Conservation (phyloP, 2,329 filamentous ascomycete genomes). For the Ophiostoma pallidulum region DNA sequence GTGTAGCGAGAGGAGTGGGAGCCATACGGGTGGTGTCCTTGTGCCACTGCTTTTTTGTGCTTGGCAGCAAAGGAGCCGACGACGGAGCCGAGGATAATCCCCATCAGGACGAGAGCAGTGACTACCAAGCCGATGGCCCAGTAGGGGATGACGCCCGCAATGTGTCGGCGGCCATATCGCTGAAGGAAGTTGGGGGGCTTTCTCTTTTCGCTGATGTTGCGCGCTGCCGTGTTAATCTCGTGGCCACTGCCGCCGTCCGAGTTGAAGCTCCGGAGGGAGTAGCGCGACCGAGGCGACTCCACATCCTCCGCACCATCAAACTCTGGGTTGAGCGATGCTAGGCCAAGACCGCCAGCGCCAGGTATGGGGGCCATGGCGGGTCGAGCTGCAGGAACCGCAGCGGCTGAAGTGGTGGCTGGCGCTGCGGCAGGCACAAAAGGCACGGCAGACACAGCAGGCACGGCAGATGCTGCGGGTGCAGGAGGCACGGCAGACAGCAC, state of each 20-base stretch:
- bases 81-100: constrained; percentile 47
- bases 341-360: constrained; percentile 52
- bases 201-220: constrained; percentile 40
- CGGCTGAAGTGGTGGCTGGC: neutral
- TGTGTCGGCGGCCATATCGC: constrained; percentile 40
- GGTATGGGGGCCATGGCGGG: constrained; percentile 26
- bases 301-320: constrained; percentile 51
- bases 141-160: constrained; percentile 51
- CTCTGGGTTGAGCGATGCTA: constrained; percentile 53
- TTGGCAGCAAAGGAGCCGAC: constrained; percentile 37
- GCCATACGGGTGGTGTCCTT: constrained; percentile 10
- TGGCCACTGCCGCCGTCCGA: constrained; percentile 41
- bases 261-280: constrained; percentile 42
- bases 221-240: constrained; percentile 43
- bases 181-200: constrained; percentile 43
- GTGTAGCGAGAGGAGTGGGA: neutral
- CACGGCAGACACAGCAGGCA: too few relatives aligned
- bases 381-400: neutral
- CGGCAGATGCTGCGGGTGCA: too few relatives aligned
- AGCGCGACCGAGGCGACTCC: constrained; percentile 39
- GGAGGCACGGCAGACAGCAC: too few relatives aligned
- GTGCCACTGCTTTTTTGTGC: constrained; percentile 22
- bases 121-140: constrained; percentile 49
- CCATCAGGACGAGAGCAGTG: constrained; percentile 41
- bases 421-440: neutral